These are phyloP conservation scores for Trypanosoma avium DNA, from an alignment of 208 protist species.

Conservation along the genomic window DNA sequence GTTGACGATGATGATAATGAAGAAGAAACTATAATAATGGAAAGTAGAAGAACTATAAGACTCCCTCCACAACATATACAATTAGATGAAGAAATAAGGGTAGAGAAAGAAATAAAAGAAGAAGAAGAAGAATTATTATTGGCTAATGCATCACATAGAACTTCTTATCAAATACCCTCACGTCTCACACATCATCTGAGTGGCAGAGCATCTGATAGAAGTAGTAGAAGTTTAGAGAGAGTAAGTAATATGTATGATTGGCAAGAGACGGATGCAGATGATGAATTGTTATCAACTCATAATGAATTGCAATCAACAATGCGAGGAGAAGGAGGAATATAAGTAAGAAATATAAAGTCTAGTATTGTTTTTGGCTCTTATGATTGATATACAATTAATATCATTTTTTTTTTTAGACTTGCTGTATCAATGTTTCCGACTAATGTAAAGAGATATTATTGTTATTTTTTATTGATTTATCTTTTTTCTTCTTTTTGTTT, in stretches of 20 bases:
- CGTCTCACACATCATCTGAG: not conserved
- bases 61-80: not conserved
- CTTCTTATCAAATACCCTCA: not conserved
- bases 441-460: too few species aligned
- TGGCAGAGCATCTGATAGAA: not conserved
- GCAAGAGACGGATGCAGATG: not conserved
- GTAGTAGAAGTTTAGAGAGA: not conserved
- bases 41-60: constrained; percentile 15
- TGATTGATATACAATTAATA: too few species aligned
- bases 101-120: too few species aligned
- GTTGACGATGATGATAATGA: not conserved
- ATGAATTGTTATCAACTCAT: not conserved
- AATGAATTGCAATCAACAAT: not conserved
- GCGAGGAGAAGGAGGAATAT: not conserved
- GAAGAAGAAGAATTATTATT: too few species aligned
- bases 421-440: too few species aligned
- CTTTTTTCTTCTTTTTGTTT: too few species aligned
- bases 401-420: too few species aligned
- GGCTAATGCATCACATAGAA: too few species aligned
- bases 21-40: not conserved
- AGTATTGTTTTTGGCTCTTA: too few species aligned
- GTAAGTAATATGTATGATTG: not conserved
- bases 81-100: not conserved
- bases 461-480: too few species aligned
- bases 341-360: not conserved